Conservation (phyloP, 2,329 filamentous ascomycete species). For the Myriosclerotinia duriaeana region DNA sequence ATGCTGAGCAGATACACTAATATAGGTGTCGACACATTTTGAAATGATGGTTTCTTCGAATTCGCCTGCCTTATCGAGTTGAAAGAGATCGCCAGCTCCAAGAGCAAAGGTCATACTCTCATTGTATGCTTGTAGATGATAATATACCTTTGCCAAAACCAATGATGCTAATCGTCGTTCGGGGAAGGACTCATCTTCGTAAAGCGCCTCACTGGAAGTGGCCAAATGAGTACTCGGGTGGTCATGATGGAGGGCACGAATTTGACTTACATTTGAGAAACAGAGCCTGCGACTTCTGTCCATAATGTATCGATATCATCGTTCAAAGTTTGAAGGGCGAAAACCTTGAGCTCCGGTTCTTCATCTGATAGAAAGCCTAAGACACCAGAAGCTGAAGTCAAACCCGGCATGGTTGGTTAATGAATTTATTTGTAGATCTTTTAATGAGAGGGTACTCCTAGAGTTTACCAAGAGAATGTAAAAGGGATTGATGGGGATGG, state of each 20-base stretch:
- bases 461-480: not conserved
- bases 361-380: constrained; percentile 94
- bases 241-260: not conserved
- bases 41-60: constrained; percentile 99
- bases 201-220: constrained; percentile 78
- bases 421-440: not conserved
- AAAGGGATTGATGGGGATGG: not conserved
- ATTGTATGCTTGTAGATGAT: constrained; percentile 97
- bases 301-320: constrained; percentile 95
- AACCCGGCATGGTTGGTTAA: constrained; percentile 69
- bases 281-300: constrained; percentile 91
- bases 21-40: constrained; percentile 97
- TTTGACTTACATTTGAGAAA: constrained; percentile 81
- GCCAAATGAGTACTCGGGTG: constrained; percentile 28
- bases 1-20: constrained; percentile 67
- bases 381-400: constrained; percentile 91
- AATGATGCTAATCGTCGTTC: constrained; percentile 92
- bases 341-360: constrained; percentile 89
- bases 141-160: constrained; percentile 96
- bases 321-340: constrained; percentile 92
- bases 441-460: not conserved
- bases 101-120: constrained; percentile 99
- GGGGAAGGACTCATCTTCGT: constrained; percentile 93
- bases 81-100: constrained; percentile 90
- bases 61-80: constrained; percentile 85